Base-by-base conservation (phyloP, 164 flowering plant species). In the Hamamelis virginiana region DNA sequence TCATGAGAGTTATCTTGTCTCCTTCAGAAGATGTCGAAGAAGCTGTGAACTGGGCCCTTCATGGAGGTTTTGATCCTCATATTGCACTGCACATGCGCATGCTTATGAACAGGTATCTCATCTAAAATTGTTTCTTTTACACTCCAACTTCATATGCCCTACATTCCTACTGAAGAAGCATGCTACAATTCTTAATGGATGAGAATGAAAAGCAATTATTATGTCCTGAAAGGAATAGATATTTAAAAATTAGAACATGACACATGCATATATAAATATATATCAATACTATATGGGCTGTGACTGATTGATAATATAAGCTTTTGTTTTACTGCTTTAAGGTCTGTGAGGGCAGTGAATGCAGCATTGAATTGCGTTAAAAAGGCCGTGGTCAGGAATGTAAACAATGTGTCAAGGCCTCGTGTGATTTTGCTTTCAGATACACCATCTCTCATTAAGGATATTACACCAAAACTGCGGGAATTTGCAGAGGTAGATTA, bases 11-110 rank as follows among this genome's bases (percentile, higher is more conserved):
- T 66, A 77, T 96, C 25, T 79, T 91, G 72, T 88, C 88, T 78
- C 99, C 99, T 77, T 84, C 95, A 33, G 67, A 75, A 72, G 82
- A 80, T 80, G 86, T 96, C 63, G 80, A 84, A 77, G 84, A 80
- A 76, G 98, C 95, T 41, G 92, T 96, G 26, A 78, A 87, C 48
- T 87, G 92, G 94, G 96, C 86, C 72, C 83, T 91, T 69, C 64
- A 74, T 59, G 82, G 81, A 68, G 83, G 88, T 44, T 44, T 15
- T 9, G 94, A 88, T 74, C 98, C 96, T 68, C 89, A 93, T 80
- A 77, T 96, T 65, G 72, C 90, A 22, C 67, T 96, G 81, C 98
- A 93, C 77, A 91, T 91, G 99, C 86, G 99, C 50, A 92, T 96
- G 99, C 89, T 90, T 66, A 88, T 75, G 87, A 93, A 85, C 71